These are phyloP conservation scores for Septoria linicola DNA, from an alignment of 2,329 filamentous ascomycete genomes.

Conservation along the genomic window DNA sequence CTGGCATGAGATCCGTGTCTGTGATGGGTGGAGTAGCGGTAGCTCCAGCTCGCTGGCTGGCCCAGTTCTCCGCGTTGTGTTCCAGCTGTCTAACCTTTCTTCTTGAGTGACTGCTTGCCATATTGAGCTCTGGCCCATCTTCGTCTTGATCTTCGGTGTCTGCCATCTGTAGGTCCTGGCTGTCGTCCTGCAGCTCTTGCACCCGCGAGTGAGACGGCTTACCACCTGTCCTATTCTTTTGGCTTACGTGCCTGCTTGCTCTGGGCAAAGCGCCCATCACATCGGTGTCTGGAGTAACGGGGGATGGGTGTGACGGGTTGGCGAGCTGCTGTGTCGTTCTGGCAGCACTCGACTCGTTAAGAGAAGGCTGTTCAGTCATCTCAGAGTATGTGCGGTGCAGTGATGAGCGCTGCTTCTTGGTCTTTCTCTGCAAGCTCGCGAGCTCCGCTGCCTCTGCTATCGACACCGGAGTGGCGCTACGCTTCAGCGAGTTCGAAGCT, in stretches of 20 bases:
- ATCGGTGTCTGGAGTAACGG: constrained; percentile 39
- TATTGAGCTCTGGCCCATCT: constrained; percentile 31
- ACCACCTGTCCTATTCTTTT: constrained; percentile 22
- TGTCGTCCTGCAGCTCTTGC: constrained; percentile 32
- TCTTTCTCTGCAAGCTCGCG: constrained; percentile 50
- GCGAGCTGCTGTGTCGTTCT: constrained; percentile 21
- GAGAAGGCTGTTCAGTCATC: constrained; percentile 28
- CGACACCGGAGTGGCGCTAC: constrained; percentile 54
- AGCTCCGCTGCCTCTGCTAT: constrained; percentile 55
- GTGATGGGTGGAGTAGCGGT: constrained; percentile 73
- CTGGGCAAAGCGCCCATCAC: constrained; percentile 25
- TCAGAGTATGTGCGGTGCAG: constrained; percentile 35
- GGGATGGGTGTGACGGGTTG: constrained; percentile 31
- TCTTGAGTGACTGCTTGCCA: constrained; percentile 21
- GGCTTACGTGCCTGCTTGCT: constrained; percentile 21
- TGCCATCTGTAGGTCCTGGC: constrained; percentile 32
- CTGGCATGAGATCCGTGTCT: constrained; percentile 66
- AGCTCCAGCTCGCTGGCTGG: constrained; percentile 18
- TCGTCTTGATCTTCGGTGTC: constrained; percentile 33
- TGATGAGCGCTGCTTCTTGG: constrained; percentile 49
- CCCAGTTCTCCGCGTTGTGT: constrained; percentile 20
- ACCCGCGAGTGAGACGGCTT: constrained; percentile 31
- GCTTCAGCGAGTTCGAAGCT: constrained; percentile 43
- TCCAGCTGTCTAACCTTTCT: constrained; percentile 27
- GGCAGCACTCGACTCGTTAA: constrained; percentile 31